These are phyloP conservation scores for Termitomyces sp. DNA, from an alignment of 768 basidiomycete species.

Conservation along the genomic window DNA sequence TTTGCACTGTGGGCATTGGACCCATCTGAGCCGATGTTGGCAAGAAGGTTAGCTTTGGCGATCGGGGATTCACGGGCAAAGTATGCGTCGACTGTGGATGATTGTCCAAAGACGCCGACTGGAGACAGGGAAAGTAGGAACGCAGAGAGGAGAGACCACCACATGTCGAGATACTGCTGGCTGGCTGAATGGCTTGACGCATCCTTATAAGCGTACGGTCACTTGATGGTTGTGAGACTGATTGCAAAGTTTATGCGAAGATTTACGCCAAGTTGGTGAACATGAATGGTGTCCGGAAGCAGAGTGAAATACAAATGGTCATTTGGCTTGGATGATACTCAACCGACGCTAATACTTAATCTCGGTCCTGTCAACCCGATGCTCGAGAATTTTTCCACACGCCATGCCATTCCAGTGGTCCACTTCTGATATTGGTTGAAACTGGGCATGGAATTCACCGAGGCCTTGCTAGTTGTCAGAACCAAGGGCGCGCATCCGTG, in stretches of 20 bases:
- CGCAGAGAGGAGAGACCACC: constrained; percentile 10
- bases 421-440: no score
- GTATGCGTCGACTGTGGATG: constrained; percentile 16
- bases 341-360: no score
- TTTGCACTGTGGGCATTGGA: constrained; percentile 40
- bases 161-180: constrained; percentile 6
- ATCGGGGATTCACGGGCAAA: constrained; percentile 22
- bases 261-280: background rate
- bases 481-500: no score
- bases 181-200: no score
- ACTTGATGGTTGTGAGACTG: background rate
- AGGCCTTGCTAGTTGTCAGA: no score
- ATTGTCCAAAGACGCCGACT: constrained; percentile 13
- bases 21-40: constrained; percentile 53
- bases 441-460: no score
- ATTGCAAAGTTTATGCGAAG: background rate
- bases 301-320: no score
- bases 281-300: no score
- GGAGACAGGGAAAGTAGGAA: constrained; percentile 11
- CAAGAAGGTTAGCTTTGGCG: constrained; percentile 40
- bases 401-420: no score
- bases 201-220: background rate
- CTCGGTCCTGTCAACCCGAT: no score
- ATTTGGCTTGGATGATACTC: no score
- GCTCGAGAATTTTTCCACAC: no score